Evolutionary conservation across 2,329 filamentous ascomycete genomes (phyloP).

Genomic region (Graphilbum sp.): DNA sequence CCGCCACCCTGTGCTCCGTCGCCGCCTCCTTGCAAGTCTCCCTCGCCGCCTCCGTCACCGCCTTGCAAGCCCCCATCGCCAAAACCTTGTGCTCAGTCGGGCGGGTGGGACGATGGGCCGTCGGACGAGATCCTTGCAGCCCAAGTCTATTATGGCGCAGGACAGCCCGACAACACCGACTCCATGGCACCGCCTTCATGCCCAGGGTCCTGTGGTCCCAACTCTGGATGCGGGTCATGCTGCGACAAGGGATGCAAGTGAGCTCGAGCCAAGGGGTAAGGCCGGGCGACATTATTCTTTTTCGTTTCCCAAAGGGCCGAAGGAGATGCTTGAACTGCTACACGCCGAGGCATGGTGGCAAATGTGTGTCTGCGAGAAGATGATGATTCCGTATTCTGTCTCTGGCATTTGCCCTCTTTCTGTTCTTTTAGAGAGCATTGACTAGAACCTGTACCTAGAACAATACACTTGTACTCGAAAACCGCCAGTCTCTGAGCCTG

Average conservation of each 20-base stretch:
- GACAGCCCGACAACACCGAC: not conserved
- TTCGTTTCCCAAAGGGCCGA: too few species aligned
- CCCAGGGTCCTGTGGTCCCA: not conserved
- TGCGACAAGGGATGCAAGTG: conserved; percentile 1
- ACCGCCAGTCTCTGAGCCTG: too few species aligned
- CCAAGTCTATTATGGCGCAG: not conserved
- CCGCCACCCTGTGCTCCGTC: not conserved
- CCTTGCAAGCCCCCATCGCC: not conserved
- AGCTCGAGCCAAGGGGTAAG: too few species aligned
- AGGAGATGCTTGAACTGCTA: too few species aligned
- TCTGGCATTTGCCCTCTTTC: too few species aligned
- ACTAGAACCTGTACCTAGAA: too few species aligned
- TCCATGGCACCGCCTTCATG: not conserved
- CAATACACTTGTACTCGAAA: too few species aligned
- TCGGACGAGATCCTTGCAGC: not conserved
- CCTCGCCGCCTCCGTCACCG: not conserved
- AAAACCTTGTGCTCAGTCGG: not conserved
- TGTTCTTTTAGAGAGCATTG: too few species aligned
- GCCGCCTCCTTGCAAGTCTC: not conserved
- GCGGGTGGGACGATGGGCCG: not conserved
- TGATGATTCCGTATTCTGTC: too few species aligned
- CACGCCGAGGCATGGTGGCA: too few species aligned
- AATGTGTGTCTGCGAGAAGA: too few species aligned
- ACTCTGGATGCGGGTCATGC: not conserved
- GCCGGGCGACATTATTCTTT: too few species aligned